Conservation (phyloP, 2,329 filamentous ascomycete species). For the Mycosphaerelloides madeirae region DNA sequence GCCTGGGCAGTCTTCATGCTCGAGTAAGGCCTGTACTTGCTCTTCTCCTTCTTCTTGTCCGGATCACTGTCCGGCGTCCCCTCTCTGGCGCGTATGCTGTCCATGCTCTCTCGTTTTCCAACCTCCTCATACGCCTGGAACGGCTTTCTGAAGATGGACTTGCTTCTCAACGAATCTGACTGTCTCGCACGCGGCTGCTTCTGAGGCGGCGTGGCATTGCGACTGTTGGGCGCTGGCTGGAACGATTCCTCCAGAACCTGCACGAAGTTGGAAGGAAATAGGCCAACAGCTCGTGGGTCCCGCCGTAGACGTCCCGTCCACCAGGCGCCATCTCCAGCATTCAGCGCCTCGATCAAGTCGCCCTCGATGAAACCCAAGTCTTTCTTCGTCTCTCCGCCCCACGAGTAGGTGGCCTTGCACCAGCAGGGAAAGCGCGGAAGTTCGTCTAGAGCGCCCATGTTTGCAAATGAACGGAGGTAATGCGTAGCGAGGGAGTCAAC, state of each 20-base stretch:
- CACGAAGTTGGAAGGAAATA: conserved; percentile 97
- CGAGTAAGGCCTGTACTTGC: conserved; percentile 45
- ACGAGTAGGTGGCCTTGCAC: conserved; percentile 39
- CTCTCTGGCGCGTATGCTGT: conserved; percentile 32
- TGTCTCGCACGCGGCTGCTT: conserved; percentile 53
- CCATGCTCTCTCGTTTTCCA: conserved; percentile 19
- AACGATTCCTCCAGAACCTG: conserved; percentile 81
- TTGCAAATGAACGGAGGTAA: neutral
- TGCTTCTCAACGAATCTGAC: conserved; percentile 42
- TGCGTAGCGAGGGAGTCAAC: neutral
- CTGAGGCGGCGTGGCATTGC: conserved; percentile 46
- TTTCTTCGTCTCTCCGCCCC: conserved; percentile 64
- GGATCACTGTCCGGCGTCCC: conserved; percentile 27
- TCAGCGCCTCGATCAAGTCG: conserved; percentile 95
- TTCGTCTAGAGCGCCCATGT: conserved; percentile 14
- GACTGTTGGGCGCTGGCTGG: conserved; percentile 62
- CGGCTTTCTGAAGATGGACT: conserved; percentile 58
- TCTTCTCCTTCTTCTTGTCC: conserved; percentile 32
- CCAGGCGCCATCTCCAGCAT: conserved; percentile 96
- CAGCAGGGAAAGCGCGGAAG: conserved; percentile 36
- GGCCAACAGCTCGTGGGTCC: conserved; percentile 82
- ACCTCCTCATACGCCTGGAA: conserved; percentile 56
- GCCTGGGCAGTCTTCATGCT: conserved; percentile 47
- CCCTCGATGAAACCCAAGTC: conserved; percentile 97
- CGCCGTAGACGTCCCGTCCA: conserved; percentile 91